Percentiles rank a stretch among this genome's conserved stretches.
These are phyloP conservation scores for Takashimella koratensis DNA, from an alignment of 1,284 basidiomycete species.

Conservation along the genomic window DNA sequence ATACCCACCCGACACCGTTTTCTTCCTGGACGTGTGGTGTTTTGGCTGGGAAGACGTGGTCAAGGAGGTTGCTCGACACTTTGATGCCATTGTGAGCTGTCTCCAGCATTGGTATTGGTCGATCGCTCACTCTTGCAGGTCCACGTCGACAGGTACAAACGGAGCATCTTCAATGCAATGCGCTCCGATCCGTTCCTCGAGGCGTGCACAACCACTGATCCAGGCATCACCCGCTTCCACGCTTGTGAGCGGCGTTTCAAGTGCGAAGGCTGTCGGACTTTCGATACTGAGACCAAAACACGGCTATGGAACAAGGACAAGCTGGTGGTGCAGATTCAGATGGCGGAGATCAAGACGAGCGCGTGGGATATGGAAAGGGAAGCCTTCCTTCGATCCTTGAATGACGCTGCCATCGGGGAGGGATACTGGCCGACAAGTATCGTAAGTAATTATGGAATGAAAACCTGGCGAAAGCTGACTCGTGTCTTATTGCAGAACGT, in stretches of 20 bases:
- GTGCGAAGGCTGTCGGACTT: conserved; percentile 53
- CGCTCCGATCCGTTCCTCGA: conserved; percentile 60
- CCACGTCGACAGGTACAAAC: conserved; percentile 85
- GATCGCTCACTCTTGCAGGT: conserved; percentile 55
- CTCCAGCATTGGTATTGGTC: neutral
- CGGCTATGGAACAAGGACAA: conserved; percentile 24
- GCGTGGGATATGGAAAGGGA: conserved; percentile 38
- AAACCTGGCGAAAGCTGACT: neutral
- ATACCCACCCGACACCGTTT: conserved; percentile 64
- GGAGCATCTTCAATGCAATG: conserved; percentile 60
- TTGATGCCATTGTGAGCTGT: conserved; percentile 57
- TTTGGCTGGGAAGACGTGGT: conserved; percentile 87
- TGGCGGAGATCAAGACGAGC: conserved; percentile 56
- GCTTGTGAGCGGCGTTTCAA: conserved; percentile 80
- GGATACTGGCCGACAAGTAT: conserved; percentile 38
- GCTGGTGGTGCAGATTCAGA: conserved; percentile 32
- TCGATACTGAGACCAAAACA: conserved; percentile 10
- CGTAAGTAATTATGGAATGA: conserved; percentile 20
- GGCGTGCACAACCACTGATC: conserved; percentile 62
- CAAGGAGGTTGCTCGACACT: conserved; percentile 65
- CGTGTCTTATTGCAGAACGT: conserved; percentile 57
- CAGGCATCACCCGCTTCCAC: conserved; percentile 69
- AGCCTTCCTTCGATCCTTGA: conserved; percentile 18
- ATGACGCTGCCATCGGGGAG: conserved; percentile 26
- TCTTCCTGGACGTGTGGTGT: conserved; percentile 90